phyloP scores from a whole-genome alignment of 352 stramenopile genomes.

The Pythium chondricola region DNA sequence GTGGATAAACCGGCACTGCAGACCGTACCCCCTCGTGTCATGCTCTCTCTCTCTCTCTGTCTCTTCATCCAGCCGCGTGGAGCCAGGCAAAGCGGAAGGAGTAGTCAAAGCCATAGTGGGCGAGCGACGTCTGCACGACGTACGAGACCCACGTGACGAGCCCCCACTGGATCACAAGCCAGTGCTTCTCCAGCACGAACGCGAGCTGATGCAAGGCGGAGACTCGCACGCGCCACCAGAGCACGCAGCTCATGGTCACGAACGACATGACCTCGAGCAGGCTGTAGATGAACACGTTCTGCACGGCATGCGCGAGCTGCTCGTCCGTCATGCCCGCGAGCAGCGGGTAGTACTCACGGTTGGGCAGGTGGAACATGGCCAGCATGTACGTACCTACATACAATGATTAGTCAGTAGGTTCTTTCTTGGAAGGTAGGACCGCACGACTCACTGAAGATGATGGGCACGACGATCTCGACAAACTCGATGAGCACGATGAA shows the following conservation, averaged over 20 bases:
- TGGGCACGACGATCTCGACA: background rate
- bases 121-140: constrained; percentile 21
- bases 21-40: too few species aligned
- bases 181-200: constrained; percentile 22
- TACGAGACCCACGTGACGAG: constrained; percentile 27
- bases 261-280: background rate
- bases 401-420: too few species aligned
- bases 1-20: too few species aligned
- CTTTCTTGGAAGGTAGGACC: too few species aligned
- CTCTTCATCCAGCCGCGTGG: too few species aligned
- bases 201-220: constrained; percentile 19
- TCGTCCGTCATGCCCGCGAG: background rate
- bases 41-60: too few species aligned
- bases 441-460: background rate
- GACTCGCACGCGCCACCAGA: background rate
- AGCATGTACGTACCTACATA: too few species aligned
- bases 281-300: background rate
- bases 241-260: background rate
- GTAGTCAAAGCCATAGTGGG: constrained; percentile 12
- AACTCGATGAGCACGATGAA: background rate
- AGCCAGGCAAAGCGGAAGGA: constrained; percentile 15
- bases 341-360: background rate
- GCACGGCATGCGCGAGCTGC: background rate
- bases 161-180: constrained; percentile 15
- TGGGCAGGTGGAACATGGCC: background rate